Conservation (phyloP, 1,139 yeast genomes). For the Hemisphaericaspora xylofermentans region DNA sequence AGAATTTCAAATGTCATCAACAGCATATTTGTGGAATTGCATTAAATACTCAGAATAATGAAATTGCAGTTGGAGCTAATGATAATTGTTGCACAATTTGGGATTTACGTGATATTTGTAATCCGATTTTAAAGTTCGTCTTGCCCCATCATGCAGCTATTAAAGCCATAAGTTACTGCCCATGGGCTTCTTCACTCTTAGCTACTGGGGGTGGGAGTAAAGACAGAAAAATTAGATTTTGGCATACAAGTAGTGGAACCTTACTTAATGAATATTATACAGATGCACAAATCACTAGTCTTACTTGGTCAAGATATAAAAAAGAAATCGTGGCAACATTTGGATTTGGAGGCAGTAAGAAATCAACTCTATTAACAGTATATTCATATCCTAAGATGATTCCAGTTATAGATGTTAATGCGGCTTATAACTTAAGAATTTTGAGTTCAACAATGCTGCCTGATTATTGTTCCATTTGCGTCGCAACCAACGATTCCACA, state of each 20-base stretch:
- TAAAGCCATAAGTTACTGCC: slow-evolving; percentile 46
- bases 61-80: slow-evolving; percentile 71
- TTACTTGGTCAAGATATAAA: slow-evolving; percentile 68
- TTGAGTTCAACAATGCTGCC: slow-evolving; percentile 69
- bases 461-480: slow-evolving; percentile 57
- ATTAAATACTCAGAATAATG: slow-evolving; percentile 44
- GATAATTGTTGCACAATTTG: slow-evolving; percentile 70
- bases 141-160: slow-evolving; percentile 48
- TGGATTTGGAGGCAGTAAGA: slow-evolving; percentile 64
- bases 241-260: slow-evolving; percentile 83
- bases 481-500: slow-evolving; percentile 76
- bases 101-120: slow-evolving; percentile 45
- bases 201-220: slow-evolving; percentile 48
- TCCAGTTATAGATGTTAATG: slow-evolving; percentile 49
- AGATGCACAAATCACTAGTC: slow-evolving; percentile 72
- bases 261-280: slow-evolving; percentile 55
- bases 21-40: slow-evolving; percentile 75
- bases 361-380: slow-evolving; percentile 49
- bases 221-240: slow-evolving; percentile 59
- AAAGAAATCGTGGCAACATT: slow-evolving; percentile 74
- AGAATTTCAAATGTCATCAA: slow-evolving; percentile 48
- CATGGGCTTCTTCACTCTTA: slow-evolving; percentile 40
- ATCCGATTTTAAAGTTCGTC: slow-evolving; percentile 45
- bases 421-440: slow-evolving; percentile 54
- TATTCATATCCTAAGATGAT: slow-evolving; percentile 68